Evolutionary conservation across 2,329 filamentous ascomycete genomes (phyloP).

Genomic region (Furcasterigmium sp.): DNA sequence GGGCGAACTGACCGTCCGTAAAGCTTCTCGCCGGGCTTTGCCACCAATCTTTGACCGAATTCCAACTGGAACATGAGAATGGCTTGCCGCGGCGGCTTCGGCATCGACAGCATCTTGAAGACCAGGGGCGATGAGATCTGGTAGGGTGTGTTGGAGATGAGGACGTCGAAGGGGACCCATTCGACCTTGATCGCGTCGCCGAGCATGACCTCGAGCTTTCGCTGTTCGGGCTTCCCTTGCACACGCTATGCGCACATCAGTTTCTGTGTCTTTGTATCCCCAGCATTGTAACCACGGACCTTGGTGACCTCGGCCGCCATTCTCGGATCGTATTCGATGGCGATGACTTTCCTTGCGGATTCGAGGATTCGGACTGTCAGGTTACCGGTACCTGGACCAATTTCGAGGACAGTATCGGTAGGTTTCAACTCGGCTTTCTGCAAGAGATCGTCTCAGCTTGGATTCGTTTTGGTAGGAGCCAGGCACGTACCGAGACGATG

Average conservation of each 20-base stretch:
- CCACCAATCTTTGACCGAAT: constrained; percentile 85
- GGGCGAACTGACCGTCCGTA: constrained; percentile 53
- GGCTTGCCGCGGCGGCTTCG: constrained; percentile 74
- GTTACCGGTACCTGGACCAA: constrained; percentile 86
- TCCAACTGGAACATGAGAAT: constrained; percentile 97
- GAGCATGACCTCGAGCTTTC: constrained; percentile 79
- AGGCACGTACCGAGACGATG: constrained; percentile 36
- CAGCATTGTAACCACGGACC: constrained; percentile 26
- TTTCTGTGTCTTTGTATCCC: constrained; percentile 27
- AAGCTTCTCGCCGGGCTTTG: constrained; percentile 50
- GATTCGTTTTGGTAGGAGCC: not conserved
- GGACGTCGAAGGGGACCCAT: constrained; percentile 70
- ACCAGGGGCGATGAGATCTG: constrained; percentile 87
- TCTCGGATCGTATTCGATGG: constrained; percentile 88
- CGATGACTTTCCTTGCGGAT: constrained; percentile 74
- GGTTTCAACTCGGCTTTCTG: constrained; percentile 87
- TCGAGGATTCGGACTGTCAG: constrained; percentile 86
- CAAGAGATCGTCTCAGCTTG: constrained; percentile 25
- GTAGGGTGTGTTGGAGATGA: constrained; percentile 65
- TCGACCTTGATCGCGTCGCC: constrained; percentile 61
- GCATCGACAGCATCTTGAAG: constrained; percentile 80
- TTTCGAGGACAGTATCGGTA: constrained; percentile 84
- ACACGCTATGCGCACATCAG: constrained; percentile 74
- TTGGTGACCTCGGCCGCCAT: constrained; percentile 96
- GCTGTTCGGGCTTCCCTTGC: constrained; percentile 79